Percentiles rank a stretch among this genome's conserved stretches.
Conservation (phyloP, 192 early-diverging fungal genomes). For the Podila epigama region DNA sequence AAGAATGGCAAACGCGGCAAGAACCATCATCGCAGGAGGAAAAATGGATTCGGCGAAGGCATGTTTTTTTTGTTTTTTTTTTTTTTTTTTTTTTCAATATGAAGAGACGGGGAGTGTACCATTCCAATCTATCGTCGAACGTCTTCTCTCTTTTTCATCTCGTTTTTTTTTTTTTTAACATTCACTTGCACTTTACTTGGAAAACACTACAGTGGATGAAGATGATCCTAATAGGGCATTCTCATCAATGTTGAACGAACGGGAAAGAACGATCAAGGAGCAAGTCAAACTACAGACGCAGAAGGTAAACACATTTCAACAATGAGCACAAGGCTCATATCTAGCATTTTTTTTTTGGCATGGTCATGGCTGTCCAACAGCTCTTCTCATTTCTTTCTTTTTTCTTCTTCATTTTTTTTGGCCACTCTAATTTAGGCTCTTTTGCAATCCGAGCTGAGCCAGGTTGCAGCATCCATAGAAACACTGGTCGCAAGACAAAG, state of each 20-base stretch:
- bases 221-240: slow-evolving; percentile 50
- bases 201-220: slow-evolving; percentile 19
- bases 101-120: background rate
- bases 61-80: background rate
- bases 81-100: background rate
- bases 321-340: background rate
- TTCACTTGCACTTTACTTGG: too few relatives aligned
- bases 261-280: slow-evolving; percentile 59
- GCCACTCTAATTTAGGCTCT: slow-evolving; percentile 45
- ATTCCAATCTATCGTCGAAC: too few relatives aligned
- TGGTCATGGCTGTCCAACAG: too few relatives aligned
- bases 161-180: background rate
- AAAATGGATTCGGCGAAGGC: slow-evolving; percentile 43
- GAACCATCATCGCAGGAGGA: slow-evolving; percentile 33
- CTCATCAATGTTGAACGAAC: slow-evolving; percentile 54
- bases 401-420: too few relatives aligned
- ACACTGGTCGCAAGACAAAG: slow-evolving; percentile 52
- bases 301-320: slow-evolving; percentile 46
- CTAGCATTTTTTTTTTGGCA: background rate
- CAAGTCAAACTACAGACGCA: slow-evolving; percentile 57
- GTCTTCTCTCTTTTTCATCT: background rate
- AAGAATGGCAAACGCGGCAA: slow-evolving; percentile 40
- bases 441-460: slow-evolving; percentile 52
- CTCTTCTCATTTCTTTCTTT: too few relatives aligned
- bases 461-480: slow-evolving; percentile 57